Evolutionary conservation across 441 rosid species (phyloP).

Genomic region (Manihot esculenta): DNA sequence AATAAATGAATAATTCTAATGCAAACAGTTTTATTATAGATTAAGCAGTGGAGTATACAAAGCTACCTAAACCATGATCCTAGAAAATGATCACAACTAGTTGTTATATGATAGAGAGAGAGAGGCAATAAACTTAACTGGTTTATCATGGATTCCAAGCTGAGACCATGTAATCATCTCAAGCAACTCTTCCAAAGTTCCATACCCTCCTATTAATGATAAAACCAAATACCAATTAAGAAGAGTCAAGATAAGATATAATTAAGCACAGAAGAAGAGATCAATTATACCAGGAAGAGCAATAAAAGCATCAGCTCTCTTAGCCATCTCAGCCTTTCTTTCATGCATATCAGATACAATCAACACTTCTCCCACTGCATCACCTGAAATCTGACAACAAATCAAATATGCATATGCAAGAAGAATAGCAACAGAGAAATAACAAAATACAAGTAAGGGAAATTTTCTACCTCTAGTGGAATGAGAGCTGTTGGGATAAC

Average conservation of each 20-base stretch:
- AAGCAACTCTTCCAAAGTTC: slow-evolving; percentile 52
- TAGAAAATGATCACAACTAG: too few species aligned
- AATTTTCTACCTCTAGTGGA: slow-evolving; percentile 36
- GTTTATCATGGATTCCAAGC: slow-evolving; percentile 50
- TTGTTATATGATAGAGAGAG: too few species aligned
- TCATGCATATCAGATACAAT: slow-evolving; percentile 47
- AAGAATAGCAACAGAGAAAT: too few species aligned
- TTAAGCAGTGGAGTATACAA: too few species aligned
- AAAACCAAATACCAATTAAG: too few species aligned
- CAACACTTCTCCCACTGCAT: slow-evolving; percentile 36
- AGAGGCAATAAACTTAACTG: slow-evolving; percentile 25
- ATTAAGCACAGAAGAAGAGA: too few species aligned
- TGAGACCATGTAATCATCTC: slow-evolving; percentile 56
- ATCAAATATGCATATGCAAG: background rate
- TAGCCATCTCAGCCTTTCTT: slow-evolving; percentile 49
- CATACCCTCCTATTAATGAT: slow-evolving; percentile 58
- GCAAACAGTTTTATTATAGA: too few species aligned
- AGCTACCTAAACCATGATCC: too few species aligned
- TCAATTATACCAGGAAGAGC: slow-evolving; percentile 42
- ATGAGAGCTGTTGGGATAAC: slow-evolving; percentile 46
- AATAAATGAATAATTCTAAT: too few species aligned
- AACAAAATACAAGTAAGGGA: background rate
- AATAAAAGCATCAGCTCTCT: slow-evolving; percentile 42
- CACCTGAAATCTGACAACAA: slow-evolving; percentile 33
- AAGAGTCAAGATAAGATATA: too few species aligned